These are phyloP conservation scores for Stephania yunnanensis DNA, from an alignment of 164 flowering plant genomes.

Conservation along the genomic window DNA sequence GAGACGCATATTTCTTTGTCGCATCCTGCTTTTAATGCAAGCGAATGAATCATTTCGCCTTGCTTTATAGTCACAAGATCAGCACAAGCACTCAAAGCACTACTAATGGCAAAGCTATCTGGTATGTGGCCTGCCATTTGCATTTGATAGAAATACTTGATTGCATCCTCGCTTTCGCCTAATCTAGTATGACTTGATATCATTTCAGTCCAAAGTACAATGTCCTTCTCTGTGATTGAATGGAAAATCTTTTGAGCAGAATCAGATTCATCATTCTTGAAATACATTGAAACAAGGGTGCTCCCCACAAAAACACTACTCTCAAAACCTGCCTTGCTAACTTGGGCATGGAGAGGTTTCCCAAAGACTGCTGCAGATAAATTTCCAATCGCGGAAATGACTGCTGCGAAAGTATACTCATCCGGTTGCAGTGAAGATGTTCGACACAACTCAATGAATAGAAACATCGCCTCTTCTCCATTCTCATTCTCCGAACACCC, in stretches of 20 bases:
- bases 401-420: constrained; percentile 63
- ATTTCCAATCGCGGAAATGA: constrained; percentile 40
- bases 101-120: constrained; percentile 67
- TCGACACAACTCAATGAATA: constrained; percentile 39
- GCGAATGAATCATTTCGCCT: constrained; percentile 74
- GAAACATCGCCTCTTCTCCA: constrained; percentile 47
- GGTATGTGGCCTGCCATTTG: constrained; percentile 37
- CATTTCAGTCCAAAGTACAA: constrained; percentile 86
- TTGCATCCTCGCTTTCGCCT: constrained; percentile 48
- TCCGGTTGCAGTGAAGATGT: constrained; percentile 45
- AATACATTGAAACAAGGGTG: constrained; percentile 68
- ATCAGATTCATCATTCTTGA: constrained; percentile 41
- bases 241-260: constrained; percentile 44
- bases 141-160: constrained; percentile 50
- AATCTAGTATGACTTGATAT: constrained; percentile 54
- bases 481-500: constrained; percentile 52
- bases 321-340: constrained; percentile 43
- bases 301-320: constrained; percentile 55
- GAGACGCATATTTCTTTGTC: constrained; percentile 45
- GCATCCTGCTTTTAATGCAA: constrained; percentile 53
- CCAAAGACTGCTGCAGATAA: constrained; percentile 40
- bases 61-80: constrained; percentile 61
- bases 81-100: constrained; percentile 72
- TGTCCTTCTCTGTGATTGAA: constrained; percentile 48
- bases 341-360: constrained; percentile 61